Evolutionary conservation across 768 basidiomycete genomes (phyloP).

Genomic region (Omphalotus guepiniiformis): DNA sequence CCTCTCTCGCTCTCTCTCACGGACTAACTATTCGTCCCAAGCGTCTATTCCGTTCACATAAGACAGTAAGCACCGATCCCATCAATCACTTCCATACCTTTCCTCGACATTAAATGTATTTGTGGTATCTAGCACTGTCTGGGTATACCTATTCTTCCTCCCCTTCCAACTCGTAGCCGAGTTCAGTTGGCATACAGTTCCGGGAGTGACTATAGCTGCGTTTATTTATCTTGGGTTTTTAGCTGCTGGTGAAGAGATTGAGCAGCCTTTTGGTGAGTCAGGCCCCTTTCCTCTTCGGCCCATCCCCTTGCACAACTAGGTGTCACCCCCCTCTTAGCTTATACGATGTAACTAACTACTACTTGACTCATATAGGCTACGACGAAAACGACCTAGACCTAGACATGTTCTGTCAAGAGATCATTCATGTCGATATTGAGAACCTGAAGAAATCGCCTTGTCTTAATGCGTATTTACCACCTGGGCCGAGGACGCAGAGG

Average conservation of each 20-base stretch:
- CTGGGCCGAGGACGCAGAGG: background rate
- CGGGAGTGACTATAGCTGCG: slow-evolving; percentile 59
- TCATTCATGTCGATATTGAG: slow-evolving; percentile 34
- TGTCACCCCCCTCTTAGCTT: background rate
- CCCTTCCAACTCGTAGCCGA: slow-evolving; percentile 69
- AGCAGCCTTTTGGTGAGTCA: slow-evolving; percentile 62
- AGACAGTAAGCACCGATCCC: slow-evolving; percentile 15
- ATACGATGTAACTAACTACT: no score
- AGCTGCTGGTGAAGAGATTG: slow-evolving; percentile 67
- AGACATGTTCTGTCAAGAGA: slow-evolving; percentile 35
- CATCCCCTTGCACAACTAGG: background rate
- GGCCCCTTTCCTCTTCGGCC: no score
- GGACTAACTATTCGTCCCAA: slow-evolving; percentile 18
- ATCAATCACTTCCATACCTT: background rate
- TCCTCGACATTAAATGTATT: background rate
- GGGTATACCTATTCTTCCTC: slow-evolving; percentile 72
- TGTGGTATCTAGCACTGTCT: slow-evolving; percentile 52
- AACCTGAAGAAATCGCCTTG: slow-evolving; percentile 28
- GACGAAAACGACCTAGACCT: slow-evolving; percentile 39
- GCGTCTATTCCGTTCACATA: slow-evolving; percentile 63
- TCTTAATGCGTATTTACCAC: slow-evolving; percentile 23
- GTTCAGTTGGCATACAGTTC: slow-evolving; percentile 62
- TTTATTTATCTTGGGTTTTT: slow-evolving; percentile 78
- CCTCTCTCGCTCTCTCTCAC: background rate
- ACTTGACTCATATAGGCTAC: slow-evolving; percentile 7